Evolutionary conservation across 805 yeast genomes (phyloP).

Genomic region (Zygotorulaspora chibaensis): DNA sequence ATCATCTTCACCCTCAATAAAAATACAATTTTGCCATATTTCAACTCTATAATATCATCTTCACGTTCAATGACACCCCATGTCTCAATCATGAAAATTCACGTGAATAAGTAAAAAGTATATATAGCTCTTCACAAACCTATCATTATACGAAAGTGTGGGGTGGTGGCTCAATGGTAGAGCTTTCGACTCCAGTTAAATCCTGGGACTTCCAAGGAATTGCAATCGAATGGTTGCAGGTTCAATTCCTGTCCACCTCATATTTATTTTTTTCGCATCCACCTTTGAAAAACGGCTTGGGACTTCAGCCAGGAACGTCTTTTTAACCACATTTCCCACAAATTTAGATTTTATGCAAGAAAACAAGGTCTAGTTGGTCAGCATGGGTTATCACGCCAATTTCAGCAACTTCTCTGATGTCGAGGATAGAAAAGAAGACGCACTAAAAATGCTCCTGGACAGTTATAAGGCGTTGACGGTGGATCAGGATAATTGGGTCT

Average conservation of each 20-base stretch:
- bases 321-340: neutral
- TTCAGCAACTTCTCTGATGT: conserved; percentile 48
- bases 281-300: neutral
- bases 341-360: neutral
- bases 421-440: conserved; percentile 42
- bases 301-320: neutral
- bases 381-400: conserved; percentile 62
- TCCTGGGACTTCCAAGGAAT: conserved; percentile 24
- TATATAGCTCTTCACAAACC: too few relatives aligned
- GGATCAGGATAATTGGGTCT: conserved; percentile 77
- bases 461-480: conserved; percentile 62
- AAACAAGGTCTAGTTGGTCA: neutral
- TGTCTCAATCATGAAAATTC: too few relatives aligned
- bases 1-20: too few relatives aligned
- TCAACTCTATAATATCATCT: too few relatives aligned
- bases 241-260: conserved; percentile 67
- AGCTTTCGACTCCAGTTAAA: conserved; percentile 52
- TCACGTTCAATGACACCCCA: too few relatives aligned
- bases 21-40: too few relatives aligned
- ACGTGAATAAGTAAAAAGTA: too few relatives aligned
- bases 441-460: conserved; percentile 52
- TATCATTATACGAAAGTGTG: conserved; percentile 15
- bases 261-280: conserved; percentile 26
- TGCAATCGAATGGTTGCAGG: conserved; percentile 62
- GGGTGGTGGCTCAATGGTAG: conserved; percentile 61